Evolutionary conservation across 352 stramenopile species (phyloP).

Genomic region (Globisporangium canariense): DNA sequence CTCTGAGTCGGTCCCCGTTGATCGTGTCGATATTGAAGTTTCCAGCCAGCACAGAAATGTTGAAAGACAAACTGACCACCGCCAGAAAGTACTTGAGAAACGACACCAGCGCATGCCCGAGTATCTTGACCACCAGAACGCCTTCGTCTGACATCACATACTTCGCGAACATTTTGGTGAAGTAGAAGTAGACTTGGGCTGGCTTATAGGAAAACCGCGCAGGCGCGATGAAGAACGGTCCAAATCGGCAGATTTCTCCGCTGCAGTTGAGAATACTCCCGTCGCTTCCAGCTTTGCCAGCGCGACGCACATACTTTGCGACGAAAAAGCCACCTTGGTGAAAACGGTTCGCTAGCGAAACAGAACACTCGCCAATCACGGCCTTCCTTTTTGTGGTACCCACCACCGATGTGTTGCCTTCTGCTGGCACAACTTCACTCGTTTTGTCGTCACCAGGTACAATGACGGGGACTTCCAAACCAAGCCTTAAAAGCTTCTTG

Average conservation of each 20-base stretch:
- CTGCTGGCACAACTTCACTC: not conserved
- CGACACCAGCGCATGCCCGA: conserved; percentile 23
- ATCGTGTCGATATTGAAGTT: conserved; percentile 32
- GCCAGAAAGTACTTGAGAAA: conserved; percentile 47
- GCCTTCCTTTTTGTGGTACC: not conserved
- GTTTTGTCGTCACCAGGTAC: not conserved
- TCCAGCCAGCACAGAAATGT: conserved; percentile 41
- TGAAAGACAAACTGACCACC: conserved; percentile 61
- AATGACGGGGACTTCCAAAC: conserved; percentile 25
- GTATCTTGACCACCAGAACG: conserved; percentile 27
- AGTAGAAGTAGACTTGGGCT: conserved; percentile 18
- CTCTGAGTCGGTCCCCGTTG: conserved; percentile 7
- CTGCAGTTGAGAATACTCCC: conserved; percentile 13
- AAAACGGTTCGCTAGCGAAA: conserved; percentile 23
- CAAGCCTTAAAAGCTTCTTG: conserved; percentile 19
- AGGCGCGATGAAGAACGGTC: conserved; percentile 40
- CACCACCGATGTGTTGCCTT: not conserved
- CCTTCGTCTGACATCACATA: conserved; percentile 24
- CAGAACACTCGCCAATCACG: conserved; percentile 6
- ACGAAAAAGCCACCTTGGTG: conserved; percentile 38
- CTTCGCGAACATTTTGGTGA: conserved; percentile 19
- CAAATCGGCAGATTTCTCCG: conserved; percentile 48
- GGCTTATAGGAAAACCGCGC: conserved; percentile 23
- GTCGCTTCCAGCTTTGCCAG: not conserved
- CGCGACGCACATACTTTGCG: conserved; percentile 44